Conservation (phyloP, 768 basidiomycete genomes). For the Baorangia bicolor region DNA sequence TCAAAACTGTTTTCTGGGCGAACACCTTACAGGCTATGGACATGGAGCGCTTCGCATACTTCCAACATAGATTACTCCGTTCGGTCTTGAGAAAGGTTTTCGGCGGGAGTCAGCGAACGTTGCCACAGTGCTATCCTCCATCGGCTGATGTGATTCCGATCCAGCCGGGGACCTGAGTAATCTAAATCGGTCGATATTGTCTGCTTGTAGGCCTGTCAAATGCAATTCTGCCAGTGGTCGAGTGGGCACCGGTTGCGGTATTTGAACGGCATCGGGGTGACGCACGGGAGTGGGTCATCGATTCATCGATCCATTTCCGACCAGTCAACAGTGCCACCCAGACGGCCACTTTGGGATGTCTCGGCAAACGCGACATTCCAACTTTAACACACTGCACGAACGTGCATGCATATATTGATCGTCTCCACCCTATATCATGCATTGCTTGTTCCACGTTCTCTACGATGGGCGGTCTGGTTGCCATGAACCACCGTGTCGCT, state of each 20-base stretch:
- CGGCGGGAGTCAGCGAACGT: not conserved
- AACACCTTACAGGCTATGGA: no score
- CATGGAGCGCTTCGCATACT: no score
- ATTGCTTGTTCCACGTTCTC: constrained; percentile 5
- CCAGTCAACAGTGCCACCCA: not conserved
- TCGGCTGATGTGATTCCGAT: not conserved
- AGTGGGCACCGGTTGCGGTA: not conserved
- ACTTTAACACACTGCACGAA: constrained; percentile 14
- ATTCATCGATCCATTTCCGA: no score
- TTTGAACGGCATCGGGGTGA: not conserved
- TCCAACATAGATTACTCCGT: no score
- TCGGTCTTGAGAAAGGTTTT: not conserved
- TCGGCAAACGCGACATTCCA: constrained; percentile 8
- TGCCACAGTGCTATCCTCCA: no score
- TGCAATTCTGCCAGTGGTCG: constrained; percentile 4
- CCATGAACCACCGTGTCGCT: not conserved
- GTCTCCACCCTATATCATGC: not conserved
- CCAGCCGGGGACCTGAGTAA: not conserved
- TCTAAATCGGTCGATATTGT: not conserved
- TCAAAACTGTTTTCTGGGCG: no score
- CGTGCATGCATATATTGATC: constrained; percentile 25
- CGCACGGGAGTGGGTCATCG: not conserved
- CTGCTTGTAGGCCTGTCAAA: not conserved
- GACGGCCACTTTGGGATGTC: constrained; percentile 7
- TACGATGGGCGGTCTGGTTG: not conserved